Evolutionary conservation across 2,329 filamentous ascomycete genomes (phyloP).

Genomic region (Hypoxylon sp.): DNA sequence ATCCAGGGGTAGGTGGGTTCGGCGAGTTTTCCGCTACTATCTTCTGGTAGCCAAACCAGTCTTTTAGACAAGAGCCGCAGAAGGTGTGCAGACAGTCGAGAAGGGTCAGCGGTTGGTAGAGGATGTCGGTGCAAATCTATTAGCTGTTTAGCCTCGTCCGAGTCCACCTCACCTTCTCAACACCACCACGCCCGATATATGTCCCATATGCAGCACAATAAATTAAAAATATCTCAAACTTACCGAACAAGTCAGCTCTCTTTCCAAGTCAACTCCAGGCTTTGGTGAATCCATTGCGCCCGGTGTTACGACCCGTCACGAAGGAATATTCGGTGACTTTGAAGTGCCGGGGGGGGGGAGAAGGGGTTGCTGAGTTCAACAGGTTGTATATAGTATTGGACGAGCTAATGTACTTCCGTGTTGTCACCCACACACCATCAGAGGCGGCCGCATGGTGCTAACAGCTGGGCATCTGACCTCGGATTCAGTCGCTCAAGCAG

Average conservation of each 20-base stretch:
- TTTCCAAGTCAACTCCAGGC: slow-evolving; percentile 79
- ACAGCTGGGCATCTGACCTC: slow-evolving; percentile 1
- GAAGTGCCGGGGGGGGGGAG: slow-evolving; percentile 32
- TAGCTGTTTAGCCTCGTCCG: slow-evolving; percentile 27
- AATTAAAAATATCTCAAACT: slow-evolving; percentile 54
- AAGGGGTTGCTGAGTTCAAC: slow-evolving; percentile 23
- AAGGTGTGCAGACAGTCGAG: slow-evolving; percentile 96
- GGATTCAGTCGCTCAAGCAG: not conserved
- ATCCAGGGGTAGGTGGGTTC: slow-evolving; percentile 60
- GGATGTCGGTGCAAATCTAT: slow-evolving; percentile 95
- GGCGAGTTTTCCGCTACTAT: slow-evolving; percentile 65
- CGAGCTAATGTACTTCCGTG: slow-evolving; percentile 1
- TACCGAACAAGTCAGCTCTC: slow-evolving; percentile 95
- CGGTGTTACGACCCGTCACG: slow-evolving; percentile 8
- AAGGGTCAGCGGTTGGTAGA: slow-evolving; percentile 89
- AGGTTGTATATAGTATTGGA: slow-evolving; percentile 12
- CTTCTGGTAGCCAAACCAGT: slow-evolving; percentile 92
- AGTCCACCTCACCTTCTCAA: slow-evolving; percentile 7
- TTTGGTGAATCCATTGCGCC: slow-evolving; percentile 63
- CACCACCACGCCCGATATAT: not conserved
- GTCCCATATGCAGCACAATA: slow-evolving; percentile 17
- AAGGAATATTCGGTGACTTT: slow-evolving; percentile 3
- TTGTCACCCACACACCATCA: slow-evolving; percentile 2
- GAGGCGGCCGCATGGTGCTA: slow-evolving; percentile 1
- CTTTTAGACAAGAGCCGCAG: slow-evolving; percentile 93